A percentile compares a stretch with the other conserved stretches of the same genome.
These are phyloP conservation scores for Vigna trinervia DNA, from an alignment of 306 rosid genomes.

Conservation along the genomic window DNA sequence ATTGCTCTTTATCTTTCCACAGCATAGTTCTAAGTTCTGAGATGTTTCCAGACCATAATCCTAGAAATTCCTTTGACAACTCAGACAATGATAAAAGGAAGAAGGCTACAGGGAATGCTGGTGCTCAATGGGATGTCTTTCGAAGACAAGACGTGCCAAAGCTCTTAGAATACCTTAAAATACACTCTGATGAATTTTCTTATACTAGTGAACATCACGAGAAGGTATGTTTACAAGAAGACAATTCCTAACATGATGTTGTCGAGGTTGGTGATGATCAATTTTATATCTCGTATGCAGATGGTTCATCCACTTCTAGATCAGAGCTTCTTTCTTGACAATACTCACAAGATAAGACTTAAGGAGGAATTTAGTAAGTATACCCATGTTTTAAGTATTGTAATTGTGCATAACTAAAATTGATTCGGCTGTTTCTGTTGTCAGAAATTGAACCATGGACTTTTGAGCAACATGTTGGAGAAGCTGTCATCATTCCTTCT, in stretches of 20 bases:
- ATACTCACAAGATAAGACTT: conserved; percentile 74
- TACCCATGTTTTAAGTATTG: conserved; percentile 16
- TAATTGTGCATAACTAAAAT: conserved; percentile 34
- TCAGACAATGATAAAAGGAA: conserved; percentile 43
- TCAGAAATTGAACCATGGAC: conserved; percentile 98
- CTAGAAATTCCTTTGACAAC: conserved; percentile 36
- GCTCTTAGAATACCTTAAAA: conserved; percentile 81
- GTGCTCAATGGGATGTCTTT: conserved; percentile 91
- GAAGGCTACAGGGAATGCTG: conserved; percentile 41
- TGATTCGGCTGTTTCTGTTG: conserved; percentile 34
- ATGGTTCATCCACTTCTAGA: conserved; percentile 90
- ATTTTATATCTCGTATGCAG: conserved; percentile 59
- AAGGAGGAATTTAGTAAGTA: conserved; percentile 90
- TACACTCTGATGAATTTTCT: conserved; percentile 63
- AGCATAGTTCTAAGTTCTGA: conserved; percentile 41
- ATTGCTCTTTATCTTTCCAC: conserved; percentile 37
- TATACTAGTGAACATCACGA: conserved; percentile 50
- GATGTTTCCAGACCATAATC: conserved; percentile 44
- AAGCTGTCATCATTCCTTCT: conserved; percentile 97
- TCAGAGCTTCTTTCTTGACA: conserved; percentile 79
- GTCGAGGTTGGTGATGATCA: conserved; percentile 25
- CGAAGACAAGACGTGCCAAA: conserved; percentile 92
- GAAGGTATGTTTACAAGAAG: conserved; percentile 59
- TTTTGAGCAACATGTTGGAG: conserved; percentile 89
- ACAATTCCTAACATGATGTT: conserved; percentile 33